These are phyloP conservation scores for Colletotrichum cordylinicola DNA, from an alignment of 2,329 filamentous ascomycete species.

Conservation along the genomic window DNA sequence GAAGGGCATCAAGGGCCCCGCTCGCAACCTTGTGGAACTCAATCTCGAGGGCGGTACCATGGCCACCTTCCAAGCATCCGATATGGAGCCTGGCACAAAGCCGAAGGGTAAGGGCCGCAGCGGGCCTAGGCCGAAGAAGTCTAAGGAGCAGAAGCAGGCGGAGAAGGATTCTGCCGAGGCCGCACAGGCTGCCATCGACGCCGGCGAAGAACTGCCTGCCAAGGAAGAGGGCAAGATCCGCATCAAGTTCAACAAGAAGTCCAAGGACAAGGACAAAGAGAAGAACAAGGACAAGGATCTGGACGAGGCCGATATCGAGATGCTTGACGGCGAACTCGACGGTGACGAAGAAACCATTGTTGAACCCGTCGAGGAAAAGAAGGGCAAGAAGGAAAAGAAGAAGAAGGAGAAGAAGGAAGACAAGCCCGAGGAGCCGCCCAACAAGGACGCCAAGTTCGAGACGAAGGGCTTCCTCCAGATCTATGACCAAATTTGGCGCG, in stretches of 20 bases:
- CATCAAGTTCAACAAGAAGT: constrained; percentile 66
- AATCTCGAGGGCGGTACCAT: constrained; percentile 87
- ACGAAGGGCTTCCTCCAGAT: constrained; percentile 97
- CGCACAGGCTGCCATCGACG: constrained; percentile 83
- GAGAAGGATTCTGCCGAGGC: constrained; percentile 84
- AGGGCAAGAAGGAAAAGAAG: constrained; percentile 53
- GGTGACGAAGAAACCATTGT: constrained; percentile 44
- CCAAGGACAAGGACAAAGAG: constrained; percentile 47
- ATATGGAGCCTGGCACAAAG: constrained; percentile 55
- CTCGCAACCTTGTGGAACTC: constrained; percentile 68
- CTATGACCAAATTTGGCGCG: constrained; percentile 96
- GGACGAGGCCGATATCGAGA: constrained; percentile 42
- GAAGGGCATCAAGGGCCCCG: constrained; percentile 83
- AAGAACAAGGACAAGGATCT: constrained; percentile 41
- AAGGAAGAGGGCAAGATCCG: constrained; percentile 67
- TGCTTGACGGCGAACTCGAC: constrained; percentile 30
- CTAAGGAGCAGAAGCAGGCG: constrained; percentile 84
- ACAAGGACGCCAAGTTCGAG: constrained; percentile 72
- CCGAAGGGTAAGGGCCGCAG: constrained; percentile 58
- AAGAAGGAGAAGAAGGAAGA: constrained; percentile 50
- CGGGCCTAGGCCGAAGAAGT: constrained; percentile 83
- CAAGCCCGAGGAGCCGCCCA: constrained; percentile 54
- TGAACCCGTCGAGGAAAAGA: constrained; percentile 42
- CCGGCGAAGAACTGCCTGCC: constrained; percentile 73
- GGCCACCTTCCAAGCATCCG: constrained; percentile 80